Evolutionary conservation across 2,329 filamentous ascomycete genomes (phyloP).

Genomic region (Lasiodiplodia gonubiensis): DNA sequence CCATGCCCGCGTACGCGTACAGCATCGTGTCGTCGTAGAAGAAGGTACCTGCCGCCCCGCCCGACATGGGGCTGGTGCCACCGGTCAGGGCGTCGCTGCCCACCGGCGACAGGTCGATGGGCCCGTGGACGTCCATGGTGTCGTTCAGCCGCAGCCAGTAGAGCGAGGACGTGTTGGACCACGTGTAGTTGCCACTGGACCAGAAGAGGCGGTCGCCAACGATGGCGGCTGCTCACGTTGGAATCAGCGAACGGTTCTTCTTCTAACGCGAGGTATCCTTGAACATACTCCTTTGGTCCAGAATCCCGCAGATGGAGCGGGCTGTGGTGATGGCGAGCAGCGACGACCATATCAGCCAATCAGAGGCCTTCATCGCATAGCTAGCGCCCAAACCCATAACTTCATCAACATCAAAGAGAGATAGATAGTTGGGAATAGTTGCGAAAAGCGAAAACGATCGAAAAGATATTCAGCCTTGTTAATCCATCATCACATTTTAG

Average conservation of each 20-base stretch:
- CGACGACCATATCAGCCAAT: too few species aligned
- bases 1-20: conserved; percentile 21
- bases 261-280: too few species aligned
- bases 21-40: conserved; percentile 21
- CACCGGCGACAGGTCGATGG: background rate
- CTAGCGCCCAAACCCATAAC: too few species aligned
- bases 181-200: conserved; percentile 18
- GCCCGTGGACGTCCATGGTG: conserved; percentile 1
- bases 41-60: conserved; percentile 8
- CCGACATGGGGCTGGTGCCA: background rate
- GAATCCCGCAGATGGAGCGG: too few species aligned
- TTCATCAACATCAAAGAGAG: too few species aligned
- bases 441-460: too few species aligned
- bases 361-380: too few species aligned
- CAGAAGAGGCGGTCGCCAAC: conserved; percentile 19
- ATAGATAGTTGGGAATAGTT: too few species aligned
- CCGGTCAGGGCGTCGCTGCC: background rate
- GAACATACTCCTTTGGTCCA: too few species aligned
- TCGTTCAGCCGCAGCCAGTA: conserved; percentile 16
- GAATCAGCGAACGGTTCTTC: too few species aligned
- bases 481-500: background rate
- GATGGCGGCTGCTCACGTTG: background rate
- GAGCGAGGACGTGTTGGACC: conserved; percentile 7
- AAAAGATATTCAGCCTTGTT: background rate
- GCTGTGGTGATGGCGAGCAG: too few species aligned